Percentiles rank a stretch among this genome's conserved stretches.
phyloP scores from a whole-genome alignment of 345 rosid genomes.

The Trapa bicornis region DNA sequence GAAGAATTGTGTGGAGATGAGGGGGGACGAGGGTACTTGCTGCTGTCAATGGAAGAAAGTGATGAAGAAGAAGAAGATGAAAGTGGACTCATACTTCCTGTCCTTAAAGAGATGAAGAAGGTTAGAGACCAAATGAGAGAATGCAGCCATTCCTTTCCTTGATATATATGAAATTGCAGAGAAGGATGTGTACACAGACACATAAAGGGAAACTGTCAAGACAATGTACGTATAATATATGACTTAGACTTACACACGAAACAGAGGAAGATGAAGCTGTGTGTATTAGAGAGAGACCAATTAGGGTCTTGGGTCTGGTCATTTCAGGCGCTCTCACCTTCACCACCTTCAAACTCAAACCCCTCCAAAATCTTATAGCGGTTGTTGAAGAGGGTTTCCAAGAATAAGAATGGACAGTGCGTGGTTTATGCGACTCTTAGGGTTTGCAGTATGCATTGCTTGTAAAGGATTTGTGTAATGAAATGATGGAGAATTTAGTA shows the following conservation, averaged over 20 bases:
- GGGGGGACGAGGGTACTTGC: constrained; percentile 4
- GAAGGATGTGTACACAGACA: background rate
- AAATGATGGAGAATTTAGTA: too few relatives aligned
- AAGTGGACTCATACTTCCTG: constrained; percentile 8
- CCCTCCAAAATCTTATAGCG: background rate
- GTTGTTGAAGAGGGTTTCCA: background rate
- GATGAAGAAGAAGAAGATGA: constrained; percentile 14
- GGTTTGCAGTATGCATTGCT: background rate
- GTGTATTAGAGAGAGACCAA: constrained; percentile 12
- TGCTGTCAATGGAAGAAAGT: constrained; percentile 23
- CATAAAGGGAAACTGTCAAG: background rate
- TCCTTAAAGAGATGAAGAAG: background rate
- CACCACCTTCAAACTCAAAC: background rate
- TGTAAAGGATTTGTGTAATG: background rate
- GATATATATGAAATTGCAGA: background rate
- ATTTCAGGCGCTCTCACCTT: background rate
- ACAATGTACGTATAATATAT: constrained; percentile 4
- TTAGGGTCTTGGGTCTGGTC: constrained; percentile 5
- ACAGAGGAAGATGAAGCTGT: background rate
- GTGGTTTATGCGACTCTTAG: background rate
- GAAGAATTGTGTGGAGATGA: constrained; percentile 1
- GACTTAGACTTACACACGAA: too few relatives aligned
- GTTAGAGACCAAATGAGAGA: background rate
- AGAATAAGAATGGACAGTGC: background rate
- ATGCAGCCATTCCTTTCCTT: background rate